phyloP scores from a whole-genome alignment of 495 filamentous ascomycete species.

The Aspergillus coremiiformis region DNA sequence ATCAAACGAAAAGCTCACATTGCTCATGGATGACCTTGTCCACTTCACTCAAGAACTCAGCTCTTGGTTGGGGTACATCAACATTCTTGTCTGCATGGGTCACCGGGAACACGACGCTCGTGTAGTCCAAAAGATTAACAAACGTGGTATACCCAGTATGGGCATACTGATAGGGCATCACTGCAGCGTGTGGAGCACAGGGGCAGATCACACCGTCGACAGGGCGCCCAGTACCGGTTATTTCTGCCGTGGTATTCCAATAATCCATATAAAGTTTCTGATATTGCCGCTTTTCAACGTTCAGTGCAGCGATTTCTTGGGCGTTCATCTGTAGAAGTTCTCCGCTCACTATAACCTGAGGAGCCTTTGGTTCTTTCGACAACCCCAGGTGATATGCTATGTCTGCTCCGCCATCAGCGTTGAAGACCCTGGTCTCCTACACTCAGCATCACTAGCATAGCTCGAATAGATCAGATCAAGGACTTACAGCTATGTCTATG shows the following conservation, averaged over 20 bases:
- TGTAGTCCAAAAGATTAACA: slow-evolving; percentile 54
- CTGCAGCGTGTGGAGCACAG: slow-evolving; percentile 39
- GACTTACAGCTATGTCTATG: slow-evolving; percentile 24
- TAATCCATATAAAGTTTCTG: slow-evolving; percentile 62
- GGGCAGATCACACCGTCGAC: slow-evolving; percentile 49
- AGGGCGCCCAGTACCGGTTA: slow-evolving; percentile 50
- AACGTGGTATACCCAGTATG: slow-evolving; percentile 47
- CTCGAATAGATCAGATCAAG: not conserved
- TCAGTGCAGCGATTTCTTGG: slow-evolving; percentile 43
- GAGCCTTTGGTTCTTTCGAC: slow-evolving; percentile 45
- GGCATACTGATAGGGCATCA: slow-evolving; percentile 38
- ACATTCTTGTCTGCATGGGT: slow-evolving; percentile 46
- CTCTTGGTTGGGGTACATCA: slow-evolving; percentile 35
- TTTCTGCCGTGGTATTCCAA: slow-evolving; percentile 53
- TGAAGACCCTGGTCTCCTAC: slow-evolving; percentile 20
- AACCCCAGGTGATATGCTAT: slow-evolving; percentile 41
- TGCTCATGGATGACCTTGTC: slow-evolving; percentile 39
- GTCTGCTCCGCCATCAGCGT: slow-evolving; percentile 47
- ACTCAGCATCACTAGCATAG: not conserved
- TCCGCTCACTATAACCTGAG: slow-evolving; percentile 28
- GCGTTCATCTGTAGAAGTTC: slow-evolving; percentile 30
- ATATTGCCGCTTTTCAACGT: slow-evolving; percentile 50
- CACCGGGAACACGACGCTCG: slow-evolving; percentile 50
- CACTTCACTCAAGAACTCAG: slow-evolving; percentile 30
- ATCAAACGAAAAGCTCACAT: slow-evolving; percentile 36